Conservation (phyloP, 1,284 basidiomycete genomes). For the Trichosporon inkin region DNA sequence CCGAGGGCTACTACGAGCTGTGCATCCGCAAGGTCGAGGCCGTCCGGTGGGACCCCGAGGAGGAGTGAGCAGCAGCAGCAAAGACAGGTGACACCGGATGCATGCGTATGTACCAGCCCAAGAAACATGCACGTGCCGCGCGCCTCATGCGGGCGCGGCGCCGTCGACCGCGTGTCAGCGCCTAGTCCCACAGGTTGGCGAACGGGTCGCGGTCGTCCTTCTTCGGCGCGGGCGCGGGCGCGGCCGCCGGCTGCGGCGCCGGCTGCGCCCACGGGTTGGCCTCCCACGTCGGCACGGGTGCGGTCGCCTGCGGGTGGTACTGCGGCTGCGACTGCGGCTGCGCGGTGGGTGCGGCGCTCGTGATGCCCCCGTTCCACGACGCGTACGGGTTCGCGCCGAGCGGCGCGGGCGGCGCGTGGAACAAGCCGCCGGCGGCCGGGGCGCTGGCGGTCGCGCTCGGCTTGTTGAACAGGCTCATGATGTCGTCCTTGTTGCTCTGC, state of each 20-base stretch:
- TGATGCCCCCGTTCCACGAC: slow-evolving; percentile 41
- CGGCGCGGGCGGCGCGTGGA: slow-evolving; percentile 11
- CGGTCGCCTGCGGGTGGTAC: slow-evolving; percentile 25
- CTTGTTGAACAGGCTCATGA: slow-evolving; percentile 49
- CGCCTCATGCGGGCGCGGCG: too few relatives aligned
- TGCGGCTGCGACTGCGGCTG: slow-evolving; percentile 20
- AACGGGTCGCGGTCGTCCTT: slow-evolving; percentile 34
- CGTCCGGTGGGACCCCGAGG: slow-evolving; percentile 44
- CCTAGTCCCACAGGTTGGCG: slow-evolving; percentile 20
- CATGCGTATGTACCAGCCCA: slow-evolving; percentile 1
- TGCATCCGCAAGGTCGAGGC: slow-evolving; percentile 50
- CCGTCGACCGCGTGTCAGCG: too few relatives aligned
- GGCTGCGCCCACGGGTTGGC: slow-evolving; percentile 30
- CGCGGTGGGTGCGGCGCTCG: slow-evolving; percentile 30
- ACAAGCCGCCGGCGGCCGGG: slow-evolving; percentile 1
- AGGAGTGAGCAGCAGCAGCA: slow-evolving; percentile 16
- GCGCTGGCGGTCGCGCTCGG: slow-evolving; percentile 23
- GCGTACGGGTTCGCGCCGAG: slow-evolving; percentile 30
- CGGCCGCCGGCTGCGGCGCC: slow-evolving; percentile 13
- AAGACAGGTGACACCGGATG: neutral
- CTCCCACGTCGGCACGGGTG: slow-evolving; percentile 29
- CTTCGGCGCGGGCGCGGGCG: slow-evolving; percentile 16
- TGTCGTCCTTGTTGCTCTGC: slow-evolving; percentile 42
- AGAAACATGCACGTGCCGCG: neutral
- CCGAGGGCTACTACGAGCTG: slow-evolving; percentile 52